phyloP scores from a whole-genome alignment of 805 yeast species.

The Babjeviella inositovora region DNA sequence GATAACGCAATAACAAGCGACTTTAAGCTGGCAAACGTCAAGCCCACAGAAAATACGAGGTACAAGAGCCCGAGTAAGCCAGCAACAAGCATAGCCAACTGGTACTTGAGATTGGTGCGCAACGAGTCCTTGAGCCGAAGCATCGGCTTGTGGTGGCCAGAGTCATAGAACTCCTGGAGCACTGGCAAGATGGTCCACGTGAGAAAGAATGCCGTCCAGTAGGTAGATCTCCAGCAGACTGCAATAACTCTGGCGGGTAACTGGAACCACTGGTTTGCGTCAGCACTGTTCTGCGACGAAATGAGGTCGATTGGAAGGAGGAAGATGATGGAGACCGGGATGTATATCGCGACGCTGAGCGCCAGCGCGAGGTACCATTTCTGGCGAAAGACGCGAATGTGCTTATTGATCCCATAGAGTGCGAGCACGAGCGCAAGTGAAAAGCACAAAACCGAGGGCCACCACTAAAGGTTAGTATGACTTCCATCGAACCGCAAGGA shows the following conservation, averaged over 20 bases:
- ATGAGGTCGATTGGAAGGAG: constrained; percentile 64
- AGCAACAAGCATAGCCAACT: constrained; percentile 32
- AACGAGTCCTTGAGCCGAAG: constrained; percentile 40
- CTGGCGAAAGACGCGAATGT: constrained; percentile 16
- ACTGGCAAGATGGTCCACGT: constrained; percentile 70
- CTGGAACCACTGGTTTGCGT: constrained; percentile 22
- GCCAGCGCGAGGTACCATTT: constrained; percentile 26
- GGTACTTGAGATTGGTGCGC: constrained; percentile 40
- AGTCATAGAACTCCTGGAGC: constrained; percentile 55
- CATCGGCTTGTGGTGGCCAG: constrained; percentile 41
- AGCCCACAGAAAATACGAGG: constrained; percentile 36
- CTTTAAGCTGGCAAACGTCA: constrained; percentile 38
- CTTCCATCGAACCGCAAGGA: too few relatives aligned
- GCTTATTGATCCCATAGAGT: constrained; percentile 14
- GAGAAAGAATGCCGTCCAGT: constrained; percentile 67
- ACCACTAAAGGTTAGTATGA: too few relatives aligned
- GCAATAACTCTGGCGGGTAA: constrained; percentile 28
- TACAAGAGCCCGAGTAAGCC: constrained; percentile 43
- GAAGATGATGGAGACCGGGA: constrained; percentile 63
- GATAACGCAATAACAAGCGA: constrained; percentile 59
- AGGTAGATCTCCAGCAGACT: constrained; percentile 56
- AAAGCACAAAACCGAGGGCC: constrained; percentile 11
- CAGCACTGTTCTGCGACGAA: constrained; percentile 24
- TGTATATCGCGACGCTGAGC: constrained; percentile 41
- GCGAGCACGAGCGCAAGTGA: constrained; percentile 11